Evolutionary conservation across 2,329 filamentous ascomycete genomes (phyloP).

Genomic region (Pyricularia grisea): DNA sequence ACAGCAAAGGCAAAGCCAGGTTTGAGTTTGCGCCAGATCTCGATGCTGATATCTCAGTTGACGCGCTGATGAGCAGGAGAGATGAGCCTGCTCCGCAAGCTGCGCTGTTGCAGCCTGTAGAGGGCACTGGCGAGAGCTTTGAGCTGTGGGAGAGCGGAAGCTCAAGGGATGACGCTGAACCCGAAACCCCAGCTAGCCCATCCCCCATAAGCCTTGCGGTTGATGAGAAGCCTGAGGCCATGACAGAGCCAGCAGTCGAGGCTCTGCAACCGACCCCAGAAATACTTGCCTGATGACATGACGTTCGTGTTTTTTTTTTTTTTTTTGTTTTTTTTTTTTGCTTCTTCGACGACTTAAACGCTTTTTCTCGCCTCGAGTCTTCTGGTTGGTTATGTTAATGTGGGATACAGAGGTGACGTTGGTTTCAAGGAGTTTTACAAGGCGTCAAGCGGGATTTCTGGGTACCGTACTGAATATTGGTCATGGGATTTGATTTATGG

Average conservation of each 20-base stretch:
- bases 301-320: background rate
- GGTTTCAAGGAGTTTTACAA: background rate
- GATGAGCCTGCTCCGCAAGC: conserved; percentile 30
- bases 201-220: background rate
- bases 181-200: conserved; percentile 5
- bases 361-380: background rate
- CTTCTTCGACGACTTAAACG: background rate
- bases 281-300: background rate
- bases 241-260: background rate
- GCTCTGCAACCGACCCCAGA: background rate
- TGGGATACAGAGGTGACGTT: background rate
- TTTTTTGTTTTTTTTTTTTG: conserved; percentile 1
- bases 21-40: conserved; percentile 19
- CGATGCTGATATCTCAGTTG: conserved; percentile 15
- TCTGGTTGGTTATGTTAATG: background rate
- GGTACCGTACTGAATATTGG: background rate
- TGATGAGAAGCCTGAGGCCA: background rate
- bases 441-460: background rate
- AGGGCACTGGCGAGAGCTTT: conserved; percentile 51
- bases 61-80: conserved; percentile 26
- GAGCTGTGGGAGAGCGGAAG: conserved; percentile 65
- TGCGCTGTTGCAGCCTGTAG: conserved; percentile 42
- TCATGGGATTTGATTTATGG: background rate
- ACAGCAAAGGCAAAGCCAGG: conserved; percentile 6
- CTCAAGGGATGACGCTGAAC: conserved; percentile 45